A percentile compares a stretch with the other conserved stretches of the same genome.
Evolutionary conservation across 306 rosid species (phyloP).

Genomic region (Vicia faba): DNA sequence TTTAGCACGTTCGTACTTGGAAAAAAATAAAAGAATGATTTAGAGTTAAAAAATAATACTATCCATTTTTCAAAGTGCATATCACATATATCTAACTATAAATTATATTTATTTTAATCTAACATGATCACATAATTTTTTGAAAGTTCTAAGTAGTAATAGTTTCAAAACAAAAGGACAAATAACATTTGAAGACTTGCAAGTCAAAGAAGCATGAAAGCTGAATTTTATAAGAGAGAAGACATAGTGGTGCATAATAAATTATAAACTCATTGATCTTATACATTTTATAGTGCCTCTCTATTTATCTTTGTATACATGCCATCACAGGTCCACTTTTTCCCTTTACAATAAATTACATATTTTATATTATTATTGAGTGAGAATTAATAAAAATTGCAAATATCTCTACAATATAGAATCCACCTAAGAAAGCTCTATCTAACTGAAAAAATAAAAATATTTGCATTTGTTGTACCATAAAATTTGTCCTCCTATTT

Average conservation of each 20-base stretch:
- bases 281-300: constrained; percentile 47
- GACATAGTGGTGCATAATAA: constrained; percentile 59
- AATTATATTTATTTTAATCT: too few relatives aligned
- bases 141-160: too few relatives aligned
- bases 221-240: constrained; percentile 56
- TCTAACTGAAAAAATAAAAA: constrained; percentile 40
- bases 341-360: constrained; percentile 45
- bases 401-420: constrained; percentile 50
- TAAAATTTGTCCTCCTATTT: too few relatives aligned
- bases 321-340: constrained; percentile 42
- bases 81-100: too few relatives aligned
- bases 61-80: too few relatives aligned
- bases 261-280: constrained; percentile 54
- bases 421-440: constrained; percentile 42
- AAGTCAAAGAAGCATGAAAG: constrained; percentile 50
- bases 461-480: too few relatives aligned
- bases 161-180: constrained; percentile 23
- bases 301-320: constrained; percentile 52
- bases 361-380: constrained; percentile 31
- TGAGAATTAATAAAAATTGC: constrained; percentile 50
- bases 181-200: constrained; percentile 37
- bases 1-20: too few relatives aligned
- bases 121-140: too few relatives aligned
- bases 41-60: too few relatives aligned
- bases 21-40: too few relatives aligned